Conservation (phyloP, 768 basidiomycete genomes). For the Tricholoma flavovirens region DNA sequence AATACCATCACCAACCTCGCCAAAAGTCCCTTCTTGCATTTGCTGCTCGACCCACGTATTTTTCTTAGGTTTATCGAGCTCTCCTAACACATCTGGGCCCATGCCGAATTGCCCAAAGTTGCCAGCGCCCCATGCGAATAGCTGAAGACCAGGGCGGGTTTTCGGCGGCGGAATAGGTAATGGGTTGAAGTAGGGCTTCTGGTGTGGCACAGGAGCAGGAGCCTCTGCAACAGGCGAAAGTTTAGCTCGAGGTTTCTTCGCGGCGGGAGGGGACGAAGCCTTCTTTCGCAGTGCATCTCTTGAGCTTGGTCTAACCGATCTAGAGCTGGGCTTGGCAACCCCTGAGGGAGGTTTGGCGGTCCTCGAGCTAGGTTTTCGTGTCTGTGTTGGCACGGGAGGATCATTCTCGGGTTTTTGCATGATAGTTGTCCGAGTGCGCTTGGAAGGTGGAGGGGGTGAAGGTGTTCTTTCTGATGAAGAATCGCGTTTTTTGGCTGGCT, state of each 20-base stretch:
- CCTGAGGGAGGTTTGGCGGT: slow-evolving; percentile 13
- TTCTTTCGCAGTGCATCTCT: slow-evolving; percentile 22
- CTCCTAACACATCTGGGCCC: slow-evolving; percentile 67
- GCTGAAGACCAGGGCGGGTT: slow-evolving; percentile 57
- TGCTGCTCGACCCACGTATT: slow-evolving; percentile 74
- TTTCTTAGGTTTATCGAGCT: slow-evolving; percentile 70
- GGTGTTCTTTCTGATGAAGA: slow-evolving; percentile 40
- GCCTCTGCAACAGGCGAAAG: slow-evolving; percentile 24
- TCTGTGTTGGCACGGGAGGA: slow-evolving; percentile 23
- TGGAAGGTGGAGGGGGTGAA: slow-evolving; percentile 43
- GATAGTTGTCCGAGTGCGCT: slow-evolving; percentile 39
- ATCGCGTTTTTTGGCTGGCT: slow-evolving; percentile 42
- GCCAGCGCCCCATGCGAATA: slow-evolving; percentile 88
- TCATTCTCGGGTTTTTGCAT: slow-evolving; percentile 40
- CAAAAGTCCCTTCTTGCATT: slow-evolving; percentile 67
- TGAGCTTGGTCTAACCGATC: slow-evolving; percentile 14
- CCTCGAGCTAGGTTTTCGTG: slow-evolving; percentile 18
- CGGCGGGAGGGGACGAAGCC: background rate
- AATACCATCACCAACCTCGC: slow-evolving; percentile 69
- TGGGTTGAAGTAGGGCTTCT: slow-evolving; percentile 58
- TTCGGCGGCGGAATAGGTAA: slow-evolving; percentile 55
- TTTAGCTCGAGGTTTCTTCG: slow-evolving; percentile 12
- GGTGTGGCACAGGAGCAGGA: slow-evolving; percentile 32
- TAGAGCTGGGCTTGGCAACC: slow-evolving; percentile 11
- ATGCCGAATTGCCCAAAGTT: slow-evolving; percentile 96